phyloP scores from a whole-genome alignment of 805 yeast genomes.

The Phaffomyces antillensis region DNA sequence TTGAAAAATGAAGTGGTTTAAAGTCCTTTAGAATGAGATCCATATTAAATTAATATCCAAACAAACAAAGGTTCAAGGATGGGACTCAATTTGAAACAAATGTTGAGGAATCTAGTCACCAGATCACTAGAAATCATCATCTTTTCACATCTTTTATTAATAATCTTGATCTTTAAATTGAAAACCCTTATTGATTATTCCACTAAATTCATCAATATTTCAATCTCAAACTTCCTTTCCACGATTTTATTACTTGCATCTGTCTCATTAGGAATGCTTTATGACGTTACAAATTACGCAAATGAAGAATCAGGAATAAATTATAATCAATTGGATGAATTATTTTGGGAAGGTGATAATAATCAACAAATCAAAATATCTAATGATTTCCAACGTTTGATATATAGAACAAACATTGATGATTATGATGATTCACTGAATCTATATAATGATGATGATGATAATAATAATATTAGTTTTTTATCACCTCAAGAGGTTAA shows the following conservation, averaged over 20 bases:
- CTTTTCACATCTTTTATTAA: neutral
- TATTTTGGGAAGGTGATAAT: constrained; percentile 1
- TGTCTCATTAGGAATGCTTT: neutral
- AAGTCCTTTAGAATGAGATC: neutral
- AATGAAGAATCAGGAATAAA: neutral
- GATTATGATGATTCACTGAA: neutral
- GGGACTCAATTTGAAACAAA: neutral
- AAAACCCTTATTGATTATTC: neutral
- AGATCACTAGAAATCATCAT: neutral
- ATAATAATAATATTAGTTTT: neutral
- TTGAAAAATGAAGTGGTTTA: neutral
- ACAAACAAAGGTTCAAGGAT: too few species aligned
- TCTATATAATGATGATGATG: neutral
- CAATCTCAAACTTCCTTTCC: neutral
- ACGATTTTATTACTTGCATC: neutral
- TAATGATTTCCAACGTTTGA: constrained; percentile 2
- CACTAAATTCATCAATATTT: neutral
- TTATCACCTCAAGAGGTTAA: neutral
- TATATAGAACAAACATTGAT: neutral
- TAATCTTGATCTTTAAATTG: constrained; percentile 1
- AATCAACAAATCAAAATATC: constrained; percentile 1
- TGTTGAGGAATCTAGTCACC: neutral
- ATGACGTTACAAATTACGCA: neutral
- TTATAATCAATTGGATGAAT: constrained; percentile 3
- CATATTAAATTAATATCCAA: too few species aligned